Percentiles rank a stretch among this genome's conserved stretches.
phyloP scores from a whole-genome alignment of 495 filamentous ascomycete genomes.

The Penicillium lividum region DNA sequence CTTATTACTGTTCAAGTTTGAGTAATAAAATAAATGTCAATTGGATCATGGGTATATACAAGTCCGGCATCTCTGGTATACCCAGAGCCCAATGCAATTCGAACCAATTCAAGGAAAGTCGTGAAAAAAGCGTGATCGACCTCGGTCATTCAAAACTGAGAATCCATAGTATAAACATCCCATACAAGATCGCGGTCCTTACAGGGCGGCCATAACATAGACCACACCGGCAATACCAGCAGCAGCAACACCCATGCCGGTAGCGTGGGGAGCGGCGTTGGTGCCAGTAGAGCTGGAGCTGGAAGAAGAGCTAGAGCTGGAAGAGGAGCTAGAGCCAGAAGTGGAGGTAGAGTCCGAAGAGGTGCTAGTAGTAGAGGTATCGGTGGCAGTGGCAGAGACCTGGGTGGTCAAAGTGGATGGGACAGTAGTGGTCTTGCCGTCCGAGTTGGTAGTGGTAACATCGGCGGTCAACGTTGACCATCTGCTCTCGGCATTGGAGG shows the following conservation, averaged over 20 bases:
- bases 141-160: neutral
- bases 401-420: slow-evolving; percentile 20
- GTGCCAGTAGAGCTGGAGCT: slow-evolving; percentile 17
- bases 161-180: slow-evolving; percentile 1
- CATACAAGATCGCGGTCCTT: slow-evolving; percentile 11
- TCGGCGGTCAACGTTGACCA: slow-evolving; percentile 18
- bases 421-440: slow-evolving; percentile 19
- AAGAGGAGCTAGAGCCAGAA: slow-evolving; percentile 17
- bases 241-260: slow-evolving; percentile 26
- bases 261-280: slow-evolving; percentile 13
- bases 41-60: neutral
- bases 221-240: slow-evolving; percentile 35
- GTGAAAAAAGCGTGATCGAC: slow-evolving; percentile 14
- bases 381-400: slow-evolving; percentile 14
- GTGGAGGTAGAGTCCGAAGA: slow-evolving; percentile 11
- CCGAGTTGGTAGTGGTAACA: slow-evolving; percentile 23
- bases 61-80: neutral
- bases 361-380: slow-evolving; percentile 16
- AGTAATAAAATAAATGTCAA: neutral
- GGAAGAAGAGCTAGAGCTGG: slow-evolving; percentile 14
- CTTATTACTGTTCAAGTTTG: neutral
- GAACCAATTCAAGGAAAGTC: slow-evolving; percentile 19
- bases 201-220: slow-evolving; percentile 42
- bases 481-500: slow-evolving; percentile 18
- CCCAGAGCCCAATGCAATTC: neutral